A percentile compares a stretch with the other conserved stretches of the same genome.
phyloP scores from a whole-genome alignment of 176 grass and related monocot genomes.

The Pharus latifolius region DNA sequence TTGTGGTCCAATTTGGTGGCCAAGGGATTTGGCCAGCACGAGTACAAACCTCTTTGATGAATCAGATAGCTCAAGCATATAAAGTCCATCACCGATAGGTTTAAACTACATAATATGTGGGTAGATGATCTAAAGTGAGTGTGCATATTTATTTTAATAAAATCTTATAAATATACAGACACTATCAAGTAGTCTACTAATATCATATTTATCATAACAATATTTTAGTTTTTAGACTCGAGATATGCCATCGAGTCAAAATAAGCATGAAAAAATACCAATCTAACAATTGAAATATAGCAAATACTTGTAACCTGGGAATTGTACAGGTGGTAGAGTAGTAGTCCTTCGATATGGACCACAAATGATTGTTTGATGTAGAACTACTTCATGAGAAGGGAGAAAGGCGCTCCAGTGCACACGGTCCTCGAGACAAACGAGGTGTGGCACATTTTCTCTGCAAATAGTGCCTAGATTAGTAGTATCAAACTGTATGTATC shows the following conservation, averaged over 20 bases:
- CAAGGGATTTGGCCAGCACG: not conserved
- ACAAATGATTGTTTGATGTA: constrained; percentile 20
- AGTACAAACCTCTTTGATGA: not conserved
- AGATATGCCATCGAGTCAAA: too few relatives aligned
- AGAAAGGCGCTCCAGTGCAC: not conserved
- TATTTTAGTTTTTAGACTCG: too few relatives aligned
- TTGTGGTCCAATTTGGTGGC: constrained; percentile 14
- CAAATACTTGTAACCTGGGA: too few relatives aligned
- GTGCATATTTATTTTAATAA: too few relatives aligned
- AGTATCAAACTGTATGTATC: not conserved
- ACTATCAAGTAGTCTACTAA: too few relatives aligned
- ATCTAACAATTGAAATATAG: too few relatives aligned
- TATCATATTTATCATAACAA: too few relatives aligned
- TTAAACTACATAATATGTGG: too few relatives aligned
- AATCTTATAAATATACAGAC: too few relatives aligned
- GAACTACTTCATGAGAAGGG: not conserved
- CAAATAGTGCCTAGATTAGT: constrained; percentile 17
- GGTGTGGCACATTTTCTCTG: constrained; percentile 18
- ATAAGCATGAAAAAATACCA: too few relatives aligned
- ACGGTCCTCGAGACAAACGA: constrained; percentile 4
- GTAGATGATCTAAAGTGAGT: too few relatives aligned
- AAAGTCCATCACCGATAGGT: not conserved
- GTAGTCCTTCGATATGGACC: constrained; percentile 2
- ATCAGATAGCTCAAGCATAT: not conserved
- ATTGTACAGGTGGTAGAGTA: not conserved